A percentile compares a stretch with the other conserved stretches of the same genome.
Evolutionary conservation across 768 basidiomycete species (phyloP).

Genomic region (Kwoniella sp.): DNA sequence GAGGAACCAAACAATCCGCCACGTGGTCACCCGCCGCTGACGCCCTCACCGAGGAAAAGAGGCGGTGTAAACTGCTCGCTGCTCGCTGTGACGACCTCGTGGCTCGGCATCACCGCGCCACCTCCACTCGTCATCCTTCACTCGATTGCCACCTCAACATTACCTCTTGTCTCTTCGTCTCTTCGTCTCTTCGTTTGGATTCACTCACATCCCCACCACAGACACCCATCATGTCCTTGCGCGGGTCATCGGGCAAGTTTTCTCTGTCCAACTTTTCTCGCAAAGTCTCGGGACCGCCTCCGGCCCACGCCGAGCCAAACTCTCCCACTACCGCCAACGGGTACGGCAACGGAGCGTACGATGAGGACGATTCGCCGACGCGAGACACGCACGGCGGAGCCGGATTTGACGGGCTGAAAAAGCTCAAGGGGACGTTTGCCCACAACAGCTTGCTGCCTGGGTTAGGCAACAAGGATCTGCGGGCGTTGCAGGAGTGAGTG

Average conservation of each 20-base stretch:
- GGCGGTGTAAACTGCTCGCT: too few species aligned
- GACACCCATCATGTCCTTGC: constrained; percentile 17
- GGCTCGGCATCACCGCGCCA: too few species aligned
- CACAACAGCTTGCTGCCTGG: constrained; percentile 80
- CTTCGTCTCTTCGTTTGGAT: neutral
- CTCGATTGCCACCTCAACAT: too few species aligned
- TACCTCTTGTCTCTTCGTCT: neutral
- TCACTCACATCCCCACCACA: neutral
- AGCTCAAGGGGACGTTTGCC: constrained; percentile 57
- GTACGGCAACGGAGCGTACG: constrained; percentile 5
- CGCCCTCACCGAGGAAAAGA: too few species aligned
- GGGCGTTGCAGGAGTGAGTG: constrained; percentile 68
- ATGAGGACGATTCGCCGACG: constrained; percentile 10
- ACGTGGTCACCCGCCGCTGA: too few species aligned
- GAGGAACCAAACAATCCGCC: too few species aligned
- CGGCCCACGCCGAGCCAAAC: constrained; percentile 4
- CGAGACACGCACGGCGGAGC: constrained; percentile 12
- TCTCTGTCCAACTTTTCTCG: constrained; percentile 28
- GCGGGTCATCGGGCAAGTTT: constrained; percentile 36
- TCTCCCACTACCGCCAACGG: constrained; percentile 12
- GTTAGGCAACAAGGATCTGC: constrained; percentile 68
- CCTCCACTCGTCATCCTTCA: too few species aligned
- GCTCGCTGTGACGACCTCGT: too few species aligned
- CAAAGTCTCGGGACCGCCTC: constrained; percentile 11
- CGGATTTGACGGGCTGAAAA: constrained; percentile 50